A percentile compares a stretch with the other conserved stretches of the same genome.
Evolutionary conservation across 2,329 filamentous ascomycete species (phyloP).

Genomic region (Leptographium flavum): DNA sequence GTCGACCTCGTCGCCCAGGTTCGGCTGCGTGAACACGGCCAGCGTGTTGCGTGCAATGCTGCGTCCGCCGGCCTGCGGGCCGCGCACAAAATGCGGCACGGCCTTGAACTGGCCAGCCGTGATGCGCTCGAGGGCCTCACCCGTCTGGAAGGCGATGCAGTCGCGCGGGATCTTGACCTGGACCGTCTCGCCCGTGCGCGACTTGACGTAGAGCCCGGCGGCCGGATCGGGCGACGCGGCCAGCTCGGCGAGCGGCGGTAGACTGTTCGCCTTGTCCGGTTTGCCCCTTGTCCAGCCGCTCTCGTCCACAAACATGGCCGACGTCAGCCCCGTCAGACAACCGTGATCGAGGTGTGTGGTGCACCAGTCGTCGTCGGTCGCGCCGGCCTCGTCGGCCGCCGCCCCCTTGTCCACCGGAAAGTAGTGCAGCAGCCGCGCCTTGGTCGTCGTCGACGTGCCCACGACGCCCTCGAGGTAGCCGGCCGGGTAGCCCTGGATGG

Average conservation of each 20-base stretch:
- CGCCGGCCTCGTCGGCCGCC: slow-evolving; percentile 6
- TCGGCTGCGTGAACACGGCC: slow-evolving; percentile 94
- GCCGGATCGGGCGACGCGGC: slow-evolving; percentile 63
- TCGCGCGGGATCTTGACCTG: slow-evolving; percentile 86
- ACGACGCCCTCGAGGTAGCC: slow-evolving; percentile 84
- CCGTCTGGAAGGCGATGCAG: slow-evolving; percentile 91
- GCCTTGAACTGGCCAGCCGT: slow-evolving; percentile 85
- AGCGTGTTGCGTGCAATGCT: slow-evolving; percentile 71
- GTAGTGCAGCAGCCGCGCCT: slow-evolving; percentile 86
- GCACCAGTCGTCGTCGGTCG: slow-evolving; percentile 70
- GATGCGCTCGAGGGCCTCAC: slow-evolving; percentile 80
- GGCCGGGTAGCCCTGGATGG: slow-evolving; percentile 60
- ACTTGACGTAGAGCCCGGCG: slow-evolving; percentile 88
- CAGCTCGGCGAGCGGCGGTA: slow-evolving; percentile 53
- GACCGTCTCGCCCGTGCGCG: slow-evolving; percentile 65
- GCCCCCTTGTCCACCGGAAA: slow-evolving; percentile 43
- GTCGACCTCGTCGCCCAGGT: slow-evolving; percentile 68
- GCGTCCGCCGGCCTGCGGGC: slow-evolving; percentile 36
- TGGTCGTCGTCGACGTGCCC: slow-evolving; percentile 70
- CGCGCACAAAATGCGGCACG: slow-evolving; percentile 89
- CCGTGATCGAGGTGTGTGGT: slow-evolving; percentile 83
- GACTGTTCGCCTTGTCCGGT: slow-evolving; percentile 1
- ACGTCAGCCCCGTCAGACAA: slow-evolving; percentile 85
- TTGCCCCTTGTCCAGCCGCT: slow-evolving; percentile 11
- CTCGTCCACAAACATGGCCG: slow-evolving; percentile 93